These are phyloP conservation scores for Colletotrichum abscissum DNA, from an alignment of 2,329 filamentous ascomycete species.

Conservation along the genomic window DNA sequence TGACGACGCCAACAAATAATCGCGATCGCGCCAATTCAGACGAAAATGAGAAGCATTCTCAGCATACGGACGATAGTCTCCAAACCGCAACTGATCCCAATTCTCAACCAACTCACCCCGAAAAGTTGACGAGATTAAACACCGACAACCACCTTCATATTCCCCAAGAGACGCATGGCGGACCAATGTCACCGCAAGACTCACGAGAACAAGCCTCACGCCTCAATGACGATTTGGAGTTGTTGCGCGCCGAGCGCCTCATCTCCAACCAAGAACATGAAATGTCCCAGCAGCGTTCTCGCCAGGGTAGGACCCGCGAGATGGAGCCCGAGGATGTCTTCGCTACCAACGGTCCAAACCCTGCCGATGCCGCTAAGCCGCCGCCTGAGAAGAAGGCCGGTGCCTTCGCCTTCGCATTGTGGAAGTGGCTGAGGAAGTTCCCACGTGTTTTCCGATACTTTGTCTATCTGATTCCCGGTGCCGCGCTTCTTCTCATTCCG, in stretches of 20 bases:
- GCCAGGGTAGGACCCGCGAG: constrained; percentile 46
- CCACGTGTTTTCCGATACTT: constrained; percentile 62
- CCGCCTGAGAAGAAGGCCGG: constrained; percentile 36
- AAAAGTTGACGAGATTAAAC: constrained; percentile 17
- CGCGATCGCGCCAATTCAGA: constrained; percentile 31
- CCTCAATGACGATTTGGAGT: constrained; percentile 60
- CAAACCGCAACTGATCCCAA: constrained; percentile 30
- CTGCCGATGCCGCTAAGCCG: constrained; percentile 28
- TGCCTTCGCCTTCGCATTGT: constrained; percentile 48
- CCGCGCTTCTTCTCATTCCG: constrained; percentile 56
- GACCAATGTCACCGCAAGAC: constrained; percentile 16
- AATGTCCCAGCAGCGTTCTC: constrained; percentile 37
- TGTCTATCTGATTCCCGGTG: constrained; percentile 60
- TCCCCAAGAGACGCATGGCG: neutral
- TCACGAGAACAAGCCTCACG: constrained; percentile 48
- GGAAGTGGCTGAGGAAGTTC: constrained; percentile 59
- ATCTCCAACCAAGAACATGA: constrained; percentile 57
- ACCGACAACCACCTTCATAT: constrained; percentile 20
- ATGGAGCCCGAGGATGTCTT: constrained; percentile 58
- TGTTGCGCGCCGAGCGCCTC: constrained; percentile 58
- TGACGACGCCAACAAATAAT: constrained; percentile 14
- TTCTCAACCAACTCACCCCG: constrained; percentile 5
- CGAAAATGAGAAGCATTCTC: constrained; percentile 38
- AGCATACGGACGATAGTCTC: constrained; percentile 33
- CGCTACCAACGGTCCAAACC: constrained; percentile 47